Conservation (phyloP, 768 basidiomycete genomes). For the Nidularia pulvinata region DNA sequence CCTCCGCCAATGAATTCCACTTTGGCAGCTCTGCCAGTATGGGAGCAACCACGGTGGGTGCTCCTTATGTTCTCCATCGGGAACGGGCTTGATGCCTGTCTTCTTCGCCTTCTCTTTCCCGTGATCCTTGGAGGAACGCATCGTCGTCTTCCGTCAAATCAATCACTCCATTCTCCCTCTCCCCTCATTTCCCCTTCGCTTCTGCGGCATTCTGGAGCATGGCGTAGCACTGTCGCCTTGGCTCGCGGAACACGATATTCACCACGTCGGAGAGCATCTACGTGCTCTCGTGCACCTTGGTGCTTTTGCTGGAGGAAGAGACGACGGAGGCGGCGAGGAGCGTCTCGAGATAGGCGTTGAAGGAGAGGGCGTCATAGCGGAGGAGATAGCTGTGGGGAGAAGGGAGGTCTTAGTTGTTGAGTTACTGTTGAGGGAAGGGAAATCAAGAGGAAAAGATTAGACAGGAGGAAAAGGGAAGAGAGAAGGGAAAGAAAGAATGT, state of each 20-base stretch:
- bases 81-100: constrained; percentile 2
- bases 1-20: constrained; percentile 85
- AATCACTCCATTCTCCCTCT: constrained; percentile 22
- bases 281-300: constrained; percentile 67
- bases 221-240: constrained; percentile 81
- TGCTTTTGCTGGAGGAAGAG: no score
- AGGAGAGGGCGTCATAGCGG: constrained; percentile 88
- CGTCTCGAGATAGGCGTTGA: constrained; percentile 90
- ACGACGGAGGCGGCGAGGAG: constrained; percentile 58
- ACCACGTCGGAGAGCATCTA: constrained; percentile 96
- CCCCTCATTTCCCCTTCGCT: constrained; percentile 16
- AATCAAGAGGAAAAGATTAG: not conserved
- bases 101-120: constrained; percentile 9
- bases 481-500: no score
- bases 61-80: constrained; percentile 28
- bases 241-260: constrained; percentile 78
- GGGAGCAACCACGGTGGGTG: constrained; percentile 61
- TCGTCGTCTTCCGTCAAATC: constrained; percentile 65
- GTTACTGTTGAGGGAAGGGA: constrained; percentile 61
- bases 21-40: constrained; percentile 95
- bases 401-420: constrained; percentile 72
- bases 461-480: no score
- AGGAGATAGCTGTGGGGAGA: not conserved
- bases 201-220: constrained; percentile 35
- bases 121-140: constrained; percentile 7